Evolutionary conservation across 192 early-diverging fungal genomes (phyloP), one percentile per base, ranked within the genome.

Genomic region (Podochytrium sp.): DNA sequence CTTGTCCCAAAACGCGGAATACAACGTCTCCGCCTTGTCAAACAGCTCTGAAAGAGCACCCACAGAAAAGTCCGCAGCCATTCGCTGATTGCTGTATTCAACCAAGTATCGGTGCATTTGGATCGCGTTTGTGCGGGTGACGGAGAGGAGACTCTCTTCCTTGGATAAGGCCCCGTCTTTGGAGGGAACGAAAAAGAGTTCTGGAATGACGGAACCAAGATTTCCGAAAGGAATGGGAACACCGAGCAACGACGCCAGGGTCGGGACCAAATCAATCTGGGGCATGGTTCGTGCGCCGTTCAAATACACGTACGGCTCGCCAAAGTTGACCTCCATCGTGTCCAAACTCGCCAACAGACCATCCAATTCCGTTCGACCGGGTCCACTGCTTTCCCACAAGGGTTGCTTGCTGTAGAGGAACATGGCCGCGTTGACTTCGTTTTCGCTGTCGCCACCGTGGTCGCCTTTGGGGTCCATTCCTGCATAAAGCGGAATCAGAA

Each of bases 211-310:
- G 0, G 89, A 82, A 2, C 97, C 97, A 33, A 99, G 79, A 74
- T 93, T 99, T 65, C 94, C 94, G 83, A 92, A 97, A 1, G 97
- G 96, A 65, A 97, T 93, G 0, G 95, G 95, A 0, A 96, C 73
- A 16, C 92, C 92, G 52, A 99, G 76, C 33, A 93, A 68, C 32
- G 93, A 77, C 1, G 93, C 74, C 20, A 99, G 74, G 0, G 94
- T 97, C 18, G 96, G 90, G 0, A 97, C 94, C 23, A 98, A 75
- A 75, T 99, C 94, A 51, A 98, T 95, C 78, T 99, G 97, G 18
- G 92, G 82, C 0, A 96, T 83, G 10, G 91, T 94, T 3, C 90
- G 82, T 10, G 74, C 20, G 18, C 38, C 59, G 20, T 80, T 56
- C 38, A 78, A 32, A 29, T 60, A 71, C 6, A 66, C 71, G 43